Evolutionary conservation across 2,329 filamentous ascomycete species (phyloP).

Genomic region (Leptodontidium sp.): DNA sequence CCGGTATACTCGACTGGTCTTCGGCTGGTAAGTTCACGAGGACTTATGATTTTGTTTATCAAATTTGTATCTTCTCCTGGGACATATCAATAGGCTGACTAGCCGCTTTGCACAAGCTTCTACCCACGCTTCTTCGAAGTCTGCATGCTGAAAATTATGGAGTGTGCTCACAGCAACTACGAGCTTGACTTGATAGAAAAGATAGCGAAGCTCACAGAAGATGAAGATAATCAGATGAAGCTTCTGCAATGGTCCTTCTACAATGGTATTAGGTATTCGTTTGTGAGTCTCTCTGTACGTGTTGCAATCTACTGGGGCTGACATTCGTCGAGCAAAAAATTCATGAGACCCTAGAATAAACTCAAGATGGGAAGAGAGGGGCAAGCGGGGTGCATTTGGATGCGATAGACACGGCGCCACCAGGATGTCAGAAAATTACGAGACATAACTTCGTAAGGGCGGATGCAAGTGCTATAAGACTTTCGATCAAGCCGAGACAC

Average conservation of each 20-base stretch:
- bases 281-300: neutral
- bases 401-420: neutral
- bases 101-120: no score
- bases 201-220: no score
- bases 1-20: no score
- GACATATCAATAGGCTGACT: no score
- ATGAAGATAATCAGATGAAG: neutral
- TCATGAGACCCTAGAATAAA: neutral
- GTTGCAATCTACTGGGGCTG: neutral
- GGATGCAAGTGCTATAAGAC: neutral
- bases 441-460: neutral
- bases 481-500: neutral
- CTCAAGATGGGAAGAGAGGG: neutral
- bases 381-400: neutral
- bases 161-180: no score
- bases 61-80: no score
- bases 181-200: no score
- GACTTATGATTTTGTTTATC: no score
- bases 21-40: no score
- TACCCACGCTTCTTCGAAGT: no score
- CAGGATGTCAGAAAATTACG: neutral
- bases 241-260: neutral
- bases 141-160: no score
- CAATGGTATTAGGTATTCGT: neutral
- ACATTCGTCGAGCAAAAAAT: neutral